Evolutionary conservation across 2,329 filamentous ascomycete species (phyloP).

Genomic region (Incumbomyces delicatus): DNA sequence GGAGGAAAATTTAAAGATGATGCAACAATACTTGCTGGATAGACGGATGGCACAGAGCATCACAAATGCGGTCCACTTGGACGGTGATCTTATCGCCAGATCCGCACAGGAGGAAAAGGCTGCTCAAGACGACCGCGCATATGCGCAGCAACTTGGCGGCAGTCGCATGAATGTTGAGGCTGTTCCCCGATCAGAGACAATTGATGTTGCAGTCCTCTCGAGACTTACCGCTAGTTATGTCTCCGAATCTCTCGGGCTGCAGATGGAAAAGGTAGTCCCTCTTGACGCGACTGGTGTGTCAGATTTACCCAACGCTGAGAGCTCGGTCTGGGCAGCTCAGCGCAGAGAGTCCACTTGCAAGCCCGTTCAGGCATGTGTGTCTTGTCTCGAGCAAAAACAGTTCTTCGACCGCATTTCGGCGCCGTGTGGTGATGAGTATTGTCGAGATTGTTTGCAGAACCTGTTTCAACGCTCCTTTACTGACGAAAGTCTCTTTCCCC

Average conservation of each 20-base stretch:
- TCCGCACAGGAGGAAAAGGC: conserved; percentile 7
- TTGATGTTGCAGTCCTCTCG: conserved; percentile 3
- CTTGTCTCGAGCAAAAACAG: conserved; percentile 23
- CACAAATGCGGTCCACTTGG: conserved; percentile 16
- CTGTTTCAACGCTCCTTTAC: conserved; percentile 37
- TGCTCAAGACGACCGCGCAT: conserved; percentile 9
- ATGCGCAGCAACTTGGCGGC: conserved; percentile 2
- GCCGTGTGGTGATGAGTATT: conserved; percentile 41
- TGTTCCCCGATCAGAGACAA: background rate
- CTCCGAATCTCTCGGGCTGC: background rate
- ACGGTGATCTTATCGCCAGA: conserved; percentile 3
- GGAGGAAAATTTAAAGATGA: conserved; percentile 13
- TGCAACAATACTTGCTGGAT: conserved; percentile 12
- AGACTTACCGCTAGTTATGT: conserved; percentile 7
- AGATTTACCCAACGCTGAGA: background rate
- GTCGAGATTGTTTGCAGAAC: conserved; percentile 36
- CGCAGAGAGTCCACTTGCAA: too few species aligned
- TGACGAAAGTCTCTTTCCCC: conserved; percentile 48
- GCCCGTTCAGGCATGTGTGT: too few species aligned
- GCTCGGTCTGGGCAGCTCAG: background rate
- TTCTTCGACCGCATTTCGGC: conserved; percentile 22
- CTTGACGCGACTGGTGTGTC: background rate
- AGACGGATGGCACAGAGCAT: conserved; percentile 23
- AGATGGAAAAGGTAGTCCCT: conserved; percentile 1
- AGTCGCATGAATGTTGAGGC: background rate